Base-by-base conservation (phyloP, 257 asterid genomes). In the Gentiana macrophylla region DNA sequence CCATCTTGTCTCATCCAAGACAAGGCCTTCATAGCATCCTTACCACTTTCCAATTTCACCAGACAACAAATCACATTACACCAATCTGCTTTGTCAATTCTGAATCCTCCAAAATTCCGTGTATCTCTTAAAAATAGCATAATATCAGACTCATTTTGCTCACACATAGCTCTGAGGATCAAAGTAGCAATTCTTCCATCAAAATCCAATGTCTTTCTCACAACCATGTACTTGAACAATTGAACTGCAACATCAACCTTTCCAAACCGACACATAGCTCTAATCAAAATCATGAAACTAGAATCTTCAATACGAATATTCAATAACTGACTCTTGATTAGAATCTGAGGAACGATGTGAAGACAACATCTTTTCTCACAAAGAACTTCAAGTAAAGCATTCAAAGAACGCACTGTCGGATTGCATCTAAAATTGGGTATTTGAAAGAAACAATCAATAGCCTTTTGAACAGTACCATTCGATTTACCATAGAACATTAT, bases 291-390 rank as follows among this genome's bases (percentile, higher is more conserved):
- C 62, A 62, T 67, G 59, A 73, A 82, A 55, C 74, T 74, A 8
- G 92, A 83, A 34, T 74, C 86, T 12, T 85, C 94, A 35, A 81
- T 54, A 74, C 83, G 67, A 65, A 81, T 71, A 12, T 73, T 76
- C 86, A 78, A 74, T 55, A 8, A 68, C 63, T 57, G 76, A 59
- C 78, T 71, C 64, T 76, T 76, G 0, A 69, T 51, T 52, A 89
- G 53, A 45, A 83, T 33, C 50, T 46, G 56, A 13, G 94, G 94
- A 37, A 89, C 82, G 60, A 74, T 50, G 37, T 47, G 68, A 37
- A 72, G 64, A 45, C 80, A 79, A 49, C 37, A 61, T 67, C 64
- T 65, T 10, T 59, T 66, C 59, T 72, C 68, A 68, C 89, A 83
- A 36, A 81, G 77, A 65, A 74, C 79, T 50, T 71, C 67, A 55